A percentile compares a stretch with the other conserved stretches of the same genome.
These are phyloP conservation scores for Zhuliangozyma parablackwelliae DNA, from an alignment of 1,139 yeast genomes.

Conservation along the genomic window DNA sequence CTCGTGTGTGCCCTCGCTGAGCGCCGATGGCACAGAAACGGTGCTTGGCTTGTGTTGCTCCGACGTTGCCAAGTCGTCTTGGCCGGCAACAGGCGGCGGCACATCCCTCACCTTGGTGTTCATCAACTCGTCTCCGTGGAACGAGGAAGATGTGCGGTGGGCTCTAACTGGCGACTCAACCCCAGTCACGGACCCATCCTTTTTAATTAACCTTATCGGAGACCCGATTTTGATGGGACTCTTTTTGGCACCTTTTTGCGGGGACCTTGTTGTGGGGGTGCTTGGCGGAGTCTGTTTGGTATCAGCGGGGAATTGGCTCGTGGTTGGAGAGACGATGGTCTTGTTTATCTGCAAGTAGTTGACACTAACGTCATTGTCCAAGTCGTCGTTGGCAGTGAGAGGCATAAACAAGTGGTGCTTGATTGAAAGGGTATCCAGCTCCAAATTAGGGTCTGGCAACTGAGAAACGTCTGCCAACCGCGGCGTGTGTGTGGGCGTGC, in stretches of 20 bases:
- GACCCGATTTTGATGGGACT: constrained; percentile 40
- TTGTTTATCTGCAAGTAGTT: background rate
- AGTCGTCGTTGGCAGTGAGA: background rate
- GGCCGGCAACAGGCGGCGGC: constrained; percentile 1
- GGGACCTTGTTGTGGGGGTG: background rate
- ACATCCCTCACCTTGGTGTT: constrained; percentile 25
- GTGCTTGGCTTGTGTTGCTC: constrained; percentile 17
- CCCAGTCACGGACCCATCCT: constrained; percentile 27
- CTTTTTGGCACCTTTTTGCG: constrained; percentile 10
- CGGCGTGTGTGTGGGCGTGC: constrained; percentile 16
- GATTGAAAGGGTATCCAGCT: constrained; percentile 20
- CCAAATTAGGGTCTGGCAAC: constrained; percentile 38
- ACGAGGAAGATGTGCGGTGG: constrained; percentile 1
- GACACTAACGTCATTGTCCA: background rate
- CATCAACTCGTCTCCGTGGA: constrained; percentile 17
- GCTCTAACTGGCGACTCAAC: constrained; percentile 11
- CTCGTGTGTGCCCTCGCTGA: constrained; percentile 13
- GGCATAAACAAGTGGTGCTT: constrained; percentile 1
- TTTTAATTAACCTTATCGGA: constrained; percentile 33
- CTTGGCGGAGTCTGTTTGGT: background rate
- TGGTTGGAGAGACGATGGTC: background rate
- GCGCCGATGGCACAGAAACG: constrained; percentile 28
- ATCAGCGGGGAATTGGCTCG: background rate
- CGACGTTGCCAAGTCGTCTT: background rate
- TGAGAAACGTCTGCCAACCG: constrained; percentile 11